phyloP scores from a whole-genome alignment of 2,329 filamentous ascomycete species.

The Trichophyton mentagrophytes region DNA sequence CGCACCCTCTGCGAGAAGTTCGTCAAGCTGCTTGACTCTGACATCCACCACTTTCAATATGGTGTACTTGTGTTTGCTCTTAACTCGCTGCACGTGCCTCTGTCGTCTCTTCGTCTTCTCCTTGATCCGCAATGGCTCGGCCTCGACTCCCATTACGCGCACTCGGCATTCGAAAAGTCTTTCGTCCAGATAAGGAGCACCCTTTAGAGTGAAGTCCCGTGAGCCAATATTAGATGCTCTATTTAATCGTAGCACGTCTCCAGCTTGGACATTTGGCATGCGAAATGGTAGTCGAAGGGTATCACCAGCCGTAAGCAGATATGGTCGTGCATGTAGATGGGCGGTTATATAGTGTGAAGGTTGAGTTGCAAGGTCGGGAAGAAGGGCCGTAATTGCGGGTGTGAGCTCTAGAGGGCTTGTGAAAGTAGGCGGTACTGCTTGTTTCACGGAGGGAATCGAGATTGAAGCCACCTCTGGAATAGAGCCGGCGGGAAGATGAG shows the following conservation, averaged over 20 bases:
- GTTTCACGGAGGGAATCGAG: slow-evolving; percentile 18
- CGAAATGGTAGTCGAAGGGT: slow-evolving; percentile 63
- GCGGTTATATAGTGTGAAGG: slow-evolving; percentile 36
- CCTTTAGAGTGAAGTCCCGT: slow-evolving; percentile 80
- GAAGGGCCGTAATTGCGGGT: slow-evolving; percentile 29
- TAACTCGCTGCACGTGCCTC: slow-evolving; percentile 56
- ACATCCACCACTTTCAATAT: slow-evolving; percentile 74
- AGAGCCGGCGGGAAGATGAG: slow-evolving; percentile 9
- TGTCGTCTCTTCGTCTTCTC: slow-evolving; percentile 70
- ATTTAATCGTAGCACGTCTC: slow-evolving; percentile 78
- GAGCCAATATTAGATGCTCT: slow-evolving; percentile 71
- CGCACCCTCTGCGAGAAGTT: slow-evolving; percentile 36
- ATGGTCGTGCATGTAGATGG: slow-evolving; percentile 38
- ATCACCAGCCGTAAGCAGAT: slow-evolving; percentile 50
- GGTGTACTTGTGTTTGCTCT: slow-evolving; percentile 85
- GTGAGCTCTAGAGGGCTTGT: slow-evolving; percentile 28
- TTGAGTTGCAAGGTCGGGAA: slow-evolving; percentile 34
- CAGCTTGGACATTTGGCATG: slow-evolving; percentile 62
- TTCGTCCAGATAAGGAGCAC: slow-evolving; percentile 69
- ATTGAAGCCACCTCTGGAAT: slow-evolving; percentile 10
- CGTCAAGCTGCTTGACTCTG: slow-evolving; percentile 48
- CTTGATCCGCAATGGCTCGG: slow-evolving; percentile 62
- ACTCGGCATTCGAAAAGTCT: slow-evolving; percentile 73
- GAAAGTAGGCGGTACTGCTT: slow-evolving; percentile 28
- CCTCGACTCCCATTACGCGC: slow-evolving; percentile 71